Conservation (phyloP, 208 protist species). For the Acanthamoeba castellanii region DNA sequence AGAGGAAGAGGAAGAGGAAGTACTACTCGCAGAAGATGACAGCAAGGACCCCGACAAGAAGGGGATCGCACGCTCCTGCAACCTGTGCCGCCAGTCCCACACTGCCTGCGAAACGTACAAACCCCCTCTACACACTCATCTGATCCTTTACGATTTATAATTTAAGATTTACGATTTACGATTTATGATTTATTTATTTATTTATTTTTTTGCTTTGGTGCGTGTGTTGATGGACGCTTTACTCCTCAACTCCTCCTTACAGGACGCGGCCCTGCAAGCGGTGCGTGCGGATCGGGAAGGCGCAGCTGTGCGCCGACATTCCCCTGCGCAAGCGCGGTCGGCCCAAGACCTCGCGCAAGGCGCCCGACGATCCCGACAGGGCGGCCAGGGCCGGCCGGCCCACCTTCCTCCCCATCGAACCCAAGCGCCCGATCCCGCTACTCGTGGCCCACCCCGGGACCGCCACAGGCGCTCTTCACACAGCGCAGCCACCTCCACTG, state of each 20-base stretch:
- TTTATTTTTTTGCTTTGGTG: not conserved
- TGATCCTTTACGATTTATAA: too few species aligned
- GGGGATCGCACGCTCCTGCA: not conserved
- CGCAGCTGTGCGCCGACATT: conserved; percentile 1
- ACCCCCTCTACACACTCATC: not conserved
- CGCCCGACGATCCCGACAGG: not conserved
- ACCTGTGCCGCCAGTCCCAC: not conserved
- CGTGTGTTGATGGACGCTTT: not conserved
- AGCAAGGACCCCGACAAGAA: not conserved
- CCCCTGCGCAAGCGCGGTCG: not conserved
- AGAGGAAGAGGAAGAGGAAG: not conserved
- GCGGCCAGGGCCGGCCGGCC: too few species aligned
- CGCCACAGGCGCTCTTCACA: not conserved
- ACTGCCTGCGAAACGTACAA: not conserved
- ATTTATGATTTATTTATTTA: not conserved
- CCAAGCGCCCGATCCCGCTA: not conserved
- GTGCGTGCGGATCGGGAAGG: conserved; percentile 8
- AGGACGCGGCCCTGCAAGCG: not conserved
- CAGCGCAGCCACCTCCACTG: not conserved
- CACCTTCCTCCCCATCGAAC: not conserved
- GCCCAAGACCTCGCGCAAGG: not conserved
- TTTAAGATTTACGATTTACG: not conserved
- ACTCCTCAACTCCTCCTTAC: not conserved
- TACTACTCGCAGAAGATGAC: not conserved
- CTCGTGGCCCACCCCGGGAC: not conserved